These are phyloP conservation scores for Chrysophaeum taylorii DNA, from an alignment of 352 stramenopile species.

Conservation along the genomic window DNA sequence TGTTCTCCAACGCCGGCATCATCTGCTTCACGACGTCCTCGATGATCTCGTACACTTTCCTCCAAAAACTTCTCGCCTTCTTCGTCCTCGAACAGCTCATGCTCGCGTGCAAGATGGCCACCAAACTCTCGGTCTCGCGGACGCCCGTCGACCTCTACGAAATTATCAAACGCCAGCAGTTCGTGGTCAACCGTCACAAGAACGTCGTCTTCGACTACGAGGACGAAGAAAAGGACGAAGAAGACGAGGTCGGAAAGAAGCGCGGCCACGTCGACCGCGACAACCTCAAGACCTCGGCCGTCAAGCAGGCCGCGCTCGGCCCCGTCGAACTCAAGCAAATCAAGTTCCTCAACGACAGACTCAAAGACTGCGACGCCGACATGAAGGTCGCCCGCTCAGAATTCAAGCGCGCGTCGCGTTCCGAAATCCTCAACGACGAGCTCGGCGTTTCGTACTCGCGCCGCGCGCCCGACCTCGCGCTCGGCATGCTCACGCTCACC, in stretches of 20 bases:
- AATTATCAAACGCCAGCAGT: not conserved
- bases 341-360: not conserved
- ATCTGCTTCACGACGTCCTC: conserved; percentile 61
- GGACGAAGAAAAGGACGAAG: not conserved
- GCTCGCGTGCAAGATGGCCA: not conserved
- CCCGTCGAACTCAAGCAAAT: not conserved
- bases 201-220: conserved; percentile 13
- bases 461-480: not conserved
- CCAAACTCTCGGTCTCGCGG: not conserved
- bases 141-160: not conserved
- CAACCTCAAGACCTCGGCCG: not conserved
- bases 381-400: not conserved
- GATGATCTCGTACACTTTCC: conserved; percentile 31
- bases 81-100: conserved; percentile 49
- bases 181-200: conserved; percentile 1
- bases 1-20: conserved; percentile 62
- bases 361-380: not conserved
- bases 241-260: not conserved
- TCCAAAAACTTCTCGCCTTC: conserved; percentile 52
- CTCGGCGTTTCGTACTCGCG: conserved; percentile 13
- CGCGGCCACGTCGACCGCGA: conserved; percentile 5
- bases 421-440: not conserved
- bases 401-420: not conserved
- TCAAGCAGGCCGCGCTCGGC: too few relatives aligned
- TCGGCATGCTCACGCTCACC: not conserved